A percentile compares a stretch with the other conserved stretches of the same genome.
These are phyloP conservation scores for Logfia minima DNA, from an alignment of 129 eudicot genomes.

Conservation along the genomic window DNA sequence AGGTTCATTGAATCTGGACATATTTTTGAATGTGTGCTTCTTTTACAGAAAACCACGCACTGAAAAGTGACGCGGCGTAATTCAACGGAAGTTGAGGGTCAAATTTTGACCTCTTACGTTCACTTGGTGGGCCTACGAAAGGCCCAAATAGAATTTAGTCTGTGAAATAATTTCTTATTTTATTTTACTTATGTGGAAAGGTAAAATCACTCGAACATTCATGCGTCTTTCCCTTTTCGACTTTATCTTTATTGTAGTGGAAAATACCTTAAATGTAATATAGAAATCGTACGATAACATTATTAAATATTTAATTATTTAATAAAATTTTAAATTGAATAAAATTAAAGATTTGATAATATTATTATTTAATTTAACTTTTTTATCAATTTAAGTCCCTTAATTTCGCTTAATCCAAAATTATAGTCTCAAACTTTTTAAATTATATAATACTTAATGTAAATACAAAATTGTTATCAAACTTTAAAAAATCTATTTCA, in stretches of 20 bases:
- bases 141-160: not conserved
- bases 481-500: no score
- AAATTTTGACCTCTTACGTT: slow-evolving; percentile 11
- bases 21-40: not conserved
- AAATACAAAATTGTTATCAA: no score
- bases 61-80: slow-evolving; percentile 36
- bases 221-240: not conserved
- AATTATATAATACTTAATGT: no score
- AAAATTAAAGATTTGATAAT: no score
- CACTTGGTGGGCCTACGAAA: not conserved
- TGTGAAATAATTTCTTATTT: not conserved
- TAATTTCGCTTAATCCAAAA: no score
- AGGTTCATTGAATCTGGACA: slow-evolving; percentile 35
- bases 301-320: no score
- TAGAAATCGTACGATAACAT: no score
- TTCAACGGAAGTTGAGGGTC: slow-evolving; percentile 26
- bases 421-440: no score
- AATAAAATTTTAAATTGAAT: no score
- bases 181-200: not conserved
- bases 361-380: no score
- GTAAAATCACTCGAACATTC: slow-evolving; percentile 18
- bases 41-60: slow-evolving; percentile 9
- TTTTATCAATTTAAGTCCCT: no score
- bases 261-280: no score
- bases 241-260: not conserved